Conservation (phyloP, 2,329 filamentous ascomycete genomes). For the Fusarium tjaetaba region DNA sequence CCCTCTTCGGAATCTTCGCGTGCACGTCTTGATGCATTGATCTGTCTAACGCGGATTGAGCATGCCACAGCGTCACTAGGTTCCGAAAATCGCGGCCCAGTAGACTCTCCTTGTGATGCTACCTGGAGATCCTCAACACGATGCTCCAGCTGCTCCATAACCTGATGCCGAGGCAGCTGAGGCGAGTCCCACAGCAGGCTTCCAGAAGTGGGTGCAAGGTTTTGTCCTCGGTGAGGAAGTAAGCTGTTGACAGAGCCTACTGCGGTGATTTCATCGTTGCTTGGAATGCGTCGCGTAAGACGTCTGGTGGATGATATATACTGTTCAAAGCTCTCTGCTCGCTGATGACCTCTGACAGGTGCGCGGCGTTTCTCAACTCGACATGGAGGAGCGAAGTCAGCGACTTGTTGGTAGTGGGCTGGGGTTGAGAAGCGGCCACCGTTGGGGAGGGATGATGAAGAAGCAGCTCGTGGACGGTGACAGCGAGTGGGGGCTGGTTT, state of each 20-base stretch:
- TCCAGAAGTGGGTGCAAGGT: background rate
- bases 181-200: too few species aligned
- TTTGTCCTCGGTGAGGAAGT: background rate
- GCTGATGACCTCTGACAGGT: rapidly evolving
- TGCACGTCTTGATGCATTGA: too few species aligned
- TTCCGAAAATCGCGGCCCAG: rapidly evolving
- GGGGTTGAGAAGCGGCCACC: background rate
- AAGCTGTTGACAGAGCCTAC: background rate
- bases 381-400: background rate
- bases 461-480: background rate
- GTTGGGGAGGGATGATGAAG: background rate
- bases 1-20: background rate
- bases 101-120: rapidly evolving
- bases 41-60: background rate
- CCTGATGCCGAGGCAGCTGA: rapidly evolving
- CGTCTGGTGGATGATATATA: background rate
- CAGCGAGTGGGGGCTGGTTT: rapidly evolving
- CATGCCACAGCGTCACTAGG: rapidly evolving
- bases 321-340: background rate
- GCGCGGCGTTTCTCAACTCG: background rate
- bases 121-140: background rate
- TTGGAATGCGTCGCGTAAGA: background rate
- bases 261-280: background rate
- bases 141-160: background rate
- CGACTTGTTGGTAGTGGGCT: background rate